Evolutionary conservation across 441 rosid species (phyloP).

Genomic region (Pelargonium cotyledonis): DNA sequence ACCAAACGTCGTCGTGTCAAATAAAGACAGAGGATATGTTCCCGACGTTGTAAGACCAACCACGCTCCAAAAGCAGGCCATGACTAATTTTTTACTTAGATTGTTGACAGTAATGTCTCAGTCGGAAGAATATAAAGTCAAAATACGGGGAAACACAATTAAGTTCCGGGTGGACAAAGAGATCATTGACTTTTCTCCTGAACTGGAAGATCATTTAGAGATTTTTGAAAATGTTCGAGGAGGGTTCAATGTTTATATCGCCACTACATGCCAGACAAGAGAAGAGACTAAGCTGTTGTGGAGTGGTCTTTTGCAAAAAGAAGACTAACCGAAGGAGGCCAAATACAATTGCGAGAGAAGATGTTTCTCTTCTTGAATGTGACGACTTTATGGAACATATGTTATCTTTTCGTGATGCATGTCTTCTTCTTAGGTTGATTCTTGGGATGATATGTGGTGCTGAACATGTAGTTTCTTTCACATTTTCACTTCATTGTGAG

Average conservation of each 20-base stretch:
- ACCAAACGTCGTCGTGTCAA: background rate
- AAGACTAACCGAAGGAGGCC: background rate
- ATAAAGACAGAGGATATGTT: constrained; percentile 4
- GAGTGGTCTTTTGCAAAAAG: constrained; percentile 2
- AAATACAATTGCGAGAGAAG: too few species aligned
- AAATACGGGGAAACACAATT: background rate
- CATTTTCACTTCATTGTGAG: too few species aligned
- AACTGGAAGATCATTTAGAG: constrained; percentile 4
- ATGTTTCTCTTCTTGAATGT: too few species aligned
- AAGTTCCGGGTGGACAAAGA: background rate
- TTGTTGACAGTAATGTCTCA: background rate
- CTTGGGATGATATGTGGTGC: too few species aligned
- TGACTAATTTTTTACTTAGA: constrained; percentile 1
- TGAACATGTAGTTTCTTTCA: too few species aligned
- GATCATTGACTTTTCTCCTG: background rate
- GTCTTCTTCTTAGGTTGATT: too few species aligned
- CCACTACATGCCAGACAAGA: background rate
- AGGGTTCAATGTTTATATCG: background rate
- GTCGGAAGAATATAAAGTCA: background rate
- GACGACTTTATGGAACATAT: too few species aligned
- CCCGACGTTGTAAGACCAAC: background rate
- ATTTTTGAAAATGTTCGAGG: constrained; percentile 4
- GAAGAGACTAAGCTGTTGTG: constrained; percentile 3
- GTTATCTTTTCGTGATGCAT: too few species aligned
- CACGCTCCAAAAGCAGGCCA: constrained; percentile 1